Conservation (phyloP, 208 protist genomes). For the Crithidia bombi region DNA sequence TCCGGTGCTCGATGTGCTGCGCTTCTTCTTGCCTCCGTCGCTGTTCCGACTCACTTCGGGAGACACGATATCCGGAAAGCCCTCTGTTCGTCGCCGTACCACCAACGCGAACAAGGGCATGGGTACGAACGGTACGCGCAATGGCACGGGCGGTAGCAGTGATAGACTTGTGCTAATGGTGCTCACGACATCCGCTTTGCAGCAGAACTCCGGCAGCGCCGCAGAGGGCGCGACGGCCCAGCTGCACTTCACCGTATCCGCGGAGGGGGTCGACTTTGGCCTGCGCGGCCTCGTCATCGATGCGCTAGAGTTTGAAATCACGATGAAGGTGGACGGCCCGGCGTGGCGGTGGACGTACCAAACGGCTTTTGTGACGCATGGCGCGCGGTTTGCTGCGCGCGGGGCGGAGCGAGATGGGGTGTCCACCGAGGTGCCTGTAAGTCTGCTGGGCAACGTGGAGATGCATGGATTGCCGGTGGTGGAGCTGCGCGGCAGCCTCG, state of each 20-base stretch:
- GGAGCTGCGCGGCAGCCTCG: conserved; percentile 21
- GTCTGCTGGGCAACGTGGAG: conserved; percentile 24
- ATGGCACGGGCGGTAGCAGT: background rate
- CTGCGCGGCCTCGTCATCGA: conserved; percentile 50
- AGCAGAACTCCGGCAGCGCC: conserved; percentile 25
- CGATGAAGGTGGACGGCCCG: conserved; percentile 8
- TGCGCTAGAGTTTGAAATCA: conserved; percentile 73
- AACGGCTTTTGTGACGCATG: conserved; percentile 32
- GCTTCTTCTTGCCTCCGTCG: conserved; percentile 43
- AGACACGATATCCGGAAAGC: background rate
- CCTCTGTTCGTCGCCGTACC: background rate
- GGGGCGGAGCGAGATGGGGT: background rate
- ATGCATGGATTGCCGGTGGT: conserved; percentile 25
- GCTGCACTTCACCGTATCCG: conserved; percentile 75
- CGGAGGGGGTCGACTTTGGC: conserved; percentile 47
- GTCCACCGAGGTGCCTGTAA: conserved; percentile 21
- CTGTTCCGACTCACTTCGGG: conserved; percentile 40
- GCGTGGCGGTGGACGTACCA: conserved; percentile 5
- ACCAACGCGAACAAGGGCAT: background rate
- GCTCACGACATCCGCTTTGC: conserved; percentile 41
- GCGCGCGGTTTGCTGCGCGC: conserved; percentile 22
- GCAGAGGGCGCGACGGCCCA: conserved; percentile 23
- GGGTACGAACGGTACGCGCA: background rate
- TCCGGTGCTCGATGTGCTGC: conserved; percentile 59
- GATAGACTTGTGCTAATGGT: conserved; percentile 40